Evolutionary conservation across 202 grass and related monocot genomes (phyloP), one percentile per base, ranked within the genome.

Genomic region (Digitaria exilis): DNA sequence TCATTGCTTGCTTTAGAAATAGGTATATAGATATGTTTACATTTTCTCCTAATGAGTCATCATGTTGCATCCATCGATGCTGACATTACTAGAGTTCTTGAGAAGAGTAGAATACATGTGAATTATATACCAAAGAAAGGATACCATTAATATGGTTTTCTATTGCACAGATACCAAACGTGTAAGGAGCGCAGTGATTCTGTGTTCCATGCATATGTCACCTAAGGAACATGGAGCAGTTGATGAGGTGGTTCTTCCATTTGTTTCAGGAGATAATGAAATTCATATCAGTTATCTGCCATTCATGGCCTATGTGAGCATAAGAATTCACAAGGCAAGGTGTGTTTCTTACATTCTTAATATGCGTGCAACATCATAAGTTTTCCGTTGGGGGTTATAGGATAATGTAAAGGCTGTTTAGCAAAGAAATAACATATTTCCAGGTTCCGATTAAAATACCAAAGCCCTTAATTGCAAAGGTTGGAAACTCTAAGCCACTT

Each of bases 21-120:
- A n/a, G n/a, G n/a, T n/a, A n/a, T n/a, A n/a, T n/a, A n/a, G n/a
- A n/a, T n/a, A n/a, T n/a, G n/a, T n/a, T n/a, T n/a, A n/a, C n/a
- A n/a, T n/a, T n/a, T n/a, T n/a, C n/a, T 39, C 37, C 37, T 39
- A 39, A 9, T 39, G 37, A 39, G 37, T 8, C 37, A 7, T 39
- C 37, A 7, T 39, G 37, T 39, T 39, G 37, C 37, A 39, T 39
- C 37, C 9, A 39, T 9, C 37, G 37, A 39, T 39, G 37, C 37
- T 39, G 37, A 39, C 37, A 39, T 77, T 77, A 77, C 55, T 59
- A 61, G 39, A 61, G 31, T 54, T 77, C 37, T 60, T 77, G 55
- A 19, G 74, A 41, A 75, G 50, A 57, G 5, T 0, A 24, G 12
- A 59, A 76, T 37, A 61, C 4, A 45, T 29, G 39, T 30, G 49